Conservation (phyloP, 2,329 filamentous ascomycete species). For the Colletotrichum trifolii region DNA sequence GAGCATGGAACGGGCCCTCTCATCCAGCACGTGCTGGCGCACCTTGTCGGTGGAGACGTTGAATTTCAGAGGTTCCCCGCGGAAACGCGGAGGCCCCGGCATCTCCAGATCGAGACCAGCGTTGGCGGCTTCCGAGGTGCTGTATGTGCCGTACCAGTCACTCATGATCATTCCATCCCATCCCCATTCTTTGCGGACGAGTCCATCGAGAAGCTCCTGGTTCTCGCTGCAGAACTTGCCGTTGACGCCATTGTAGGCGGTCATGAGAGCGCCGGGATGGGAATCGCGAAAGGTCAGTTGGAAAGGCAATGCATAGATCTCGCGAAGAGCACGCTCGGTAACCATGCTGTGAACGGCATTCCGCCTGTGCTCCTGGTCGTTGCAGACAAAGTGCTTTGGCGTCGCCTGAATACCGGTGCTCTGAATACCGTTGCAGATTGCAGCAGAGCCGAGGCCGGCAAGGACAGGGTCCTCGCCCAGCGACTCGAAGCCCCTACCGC, state of each 20-base stretch:
- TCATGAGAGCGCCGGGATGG: conserved; percentile 67
- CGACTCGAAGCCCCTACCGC: conserved; percentile 70
- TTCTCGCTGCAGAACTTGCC: conserved; percentile 67
- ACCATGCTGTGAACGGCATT: conserved; percentile 66
- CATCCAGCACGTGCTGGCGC: conserved; percentile 63
- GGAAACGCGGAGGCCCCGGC: conserved; percentile 65
- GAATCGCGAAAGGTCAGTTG: conserved; percentile 65
- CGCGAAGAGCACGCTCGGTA: conserved; percentile 66
- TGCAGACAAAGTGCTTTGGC: conserved; percentile 71
- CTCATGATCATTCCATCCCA: conserved; percentile 69
- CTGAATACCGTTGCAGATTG: conserved; percentile 66
- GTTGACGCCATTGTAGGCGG: conserved; percentile 69
- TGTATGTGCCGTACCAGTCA: conserved; percentile 70
- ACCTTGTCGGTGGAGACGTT: conserved; percentile 68
- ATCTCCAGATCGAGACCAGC: conserved; percentile 70
- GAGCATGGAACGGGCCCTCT: conserved; percentile 67
- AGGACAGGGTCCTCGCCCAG: conserved; percentile 69
- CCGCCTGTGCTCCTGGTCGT: conserved; percentile 69
- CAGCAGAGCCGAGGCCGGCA: conserved; percentile 64
- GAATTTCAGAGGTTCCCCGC: conserved; percentile 63
- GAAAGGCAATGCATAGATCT: conserved; percentile 69
- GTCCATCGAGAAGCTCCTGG: conserved; percentile 58
- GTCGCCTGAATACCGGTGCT: conserved; percentile 66
- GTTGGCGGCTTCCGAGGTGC: conserved; percentile 59
- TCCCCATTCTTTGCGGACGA: conserved; percentile 67